These are phyloP conservation scores for Ophioceras dolichostomum DNA, from an alignment of 2,329 filamentous ascomycete genomes.

Conservation along the genomic window DNA sequence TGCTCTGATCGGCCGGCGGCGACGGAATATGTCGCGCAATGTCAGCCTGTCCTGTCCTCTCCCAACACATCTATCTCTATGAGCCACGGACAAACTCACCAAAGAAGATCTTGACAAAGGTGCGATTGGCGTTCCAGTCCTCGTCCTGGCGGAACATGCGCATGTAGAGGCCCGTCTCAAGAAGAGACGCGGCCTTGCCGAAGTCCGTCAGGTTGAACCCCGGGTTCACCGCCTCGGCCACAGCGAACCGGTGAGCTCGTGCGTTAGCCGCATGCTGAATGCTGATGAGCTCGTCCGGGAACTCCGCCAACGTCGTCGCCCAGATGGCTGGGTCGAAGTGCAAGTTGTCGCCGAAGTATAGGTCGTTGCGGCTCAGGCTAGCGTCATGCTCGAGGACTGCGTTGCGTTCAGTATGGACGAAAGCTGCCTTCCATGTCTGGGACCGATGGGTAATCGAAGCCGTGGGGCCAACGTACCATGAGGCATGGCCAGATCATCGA, in stretches of 20 bases:
- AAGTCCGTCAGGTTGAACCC: background rate
- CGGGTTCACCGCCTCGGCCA: background rate
- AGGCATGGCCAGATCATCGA: background rate
- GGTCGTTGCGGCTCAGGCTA: constrained; percentile 1
- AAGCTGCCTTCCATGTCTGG: background rate
- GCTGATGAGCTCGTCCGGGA: background rate
- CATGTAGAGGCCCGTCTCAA: background rate
- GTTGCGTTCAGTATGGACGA: background rate
- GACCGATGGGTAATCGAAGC: background rate
- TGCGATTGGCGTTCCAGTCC: background rate
- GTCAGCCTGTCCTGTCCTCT: background rate
- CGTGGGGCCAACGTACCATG: background rate
- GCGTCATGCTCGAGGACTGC: constrained; percentile 1
- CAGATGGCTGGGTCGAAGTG: constrained; percentile 1
- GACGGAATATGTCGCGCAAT: background rate
- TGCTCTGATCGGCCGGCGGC: background rate
- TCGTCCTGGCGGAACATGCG: background rate
- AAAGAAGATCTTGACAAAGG: background rate
- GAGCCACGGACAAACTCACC: no score
- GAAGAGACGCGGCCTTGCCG: background rate
- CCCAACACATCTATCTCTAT: background rate
- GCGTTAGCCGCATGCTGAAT: background rate
- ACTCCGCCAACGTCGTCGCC: background rate
- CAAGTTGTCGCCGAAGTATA: background rate
- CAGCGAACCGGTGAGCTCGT: background rate